phyloP scores from a whole-genome alignment of 305 asterid species.

The Fraxinus baroniana region DNA sequence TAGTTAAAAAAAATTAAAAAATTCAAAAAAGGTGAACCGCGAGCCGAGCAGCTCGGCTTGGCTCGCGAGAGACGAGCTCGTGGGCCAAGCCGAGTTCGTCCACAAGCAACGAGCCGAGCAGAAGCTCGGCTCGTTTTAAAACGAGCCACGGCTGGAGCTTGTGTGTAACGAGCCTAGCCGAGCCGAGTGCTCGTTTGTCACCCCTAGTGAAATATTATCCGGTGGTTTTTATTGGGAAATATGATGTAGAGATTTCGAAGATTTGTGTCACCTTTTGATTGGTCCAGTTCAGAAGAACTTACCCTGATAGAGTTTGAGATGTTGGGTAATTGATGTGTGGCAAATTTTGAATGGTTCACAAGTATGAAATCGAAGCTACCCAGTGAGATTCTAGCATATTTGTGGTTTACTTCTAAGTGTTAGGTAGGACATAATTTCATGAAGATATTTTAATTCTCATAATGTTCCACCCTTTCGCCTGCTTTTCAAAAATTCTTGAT shows the following conservation, averaged over 20 bases:
- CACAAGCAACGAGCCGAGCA: no score
- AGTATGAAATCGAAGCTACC: not conserved
- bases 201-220: not conserved
- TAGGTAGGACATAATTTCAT: not conserved
- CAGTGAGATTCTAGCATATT: not conserved
- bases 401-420: not conserved
- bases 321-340: not conserved
- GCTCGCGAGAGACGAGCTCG: no score
- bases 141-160: no score
- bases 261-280: not conserved
- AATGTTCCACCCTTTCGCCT: no score
- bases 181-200: no score
- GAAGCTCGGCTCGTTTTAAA: no score
- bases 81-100: no score
- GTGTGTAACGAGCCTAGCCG: no score
- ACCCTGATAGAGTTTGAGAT: not conserved
- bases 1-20: no score
- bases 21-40: no score
- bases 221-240: not conserved
- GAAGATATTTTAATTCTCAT: not conserved
- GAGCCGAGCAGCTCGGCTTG: no score
- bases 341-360: not conserved
- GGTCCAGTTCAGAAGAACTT: not conserved
- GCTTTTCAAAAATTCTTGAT: no score
- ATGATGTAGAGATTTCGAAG: not conserved